Conservation (phyloP, 1,284 basidiomycete species). For the Naganishia sp. region DNA sequence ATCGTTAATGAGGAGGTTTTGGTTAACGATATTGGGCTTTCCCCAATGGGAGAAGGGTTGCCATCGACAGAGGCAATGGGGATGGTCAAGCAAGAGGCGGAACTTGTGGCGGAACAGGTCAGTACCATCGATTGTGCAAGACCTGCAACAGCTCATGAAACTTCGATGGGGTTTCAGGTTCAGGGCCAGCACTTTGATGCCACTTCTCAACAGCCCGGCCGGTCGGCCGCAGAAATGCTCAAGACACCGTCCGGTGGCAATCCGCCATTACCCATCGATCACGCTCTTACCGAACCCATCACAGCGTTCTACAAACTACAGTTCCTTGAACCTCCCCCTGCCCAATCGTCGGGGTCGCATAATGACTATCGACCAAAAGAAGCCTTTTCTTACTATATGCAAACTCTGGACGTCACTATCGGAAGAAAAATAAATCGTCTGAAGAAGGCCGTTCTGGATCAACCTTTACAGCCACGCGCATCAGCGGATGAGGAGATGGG, state of each 20-base stretch:
- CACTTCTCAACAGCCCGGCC: not conserved
- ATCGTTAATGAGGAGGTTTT: slow-evolving; percentile 25
- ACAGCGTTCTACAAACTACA: slow-evolving; percentile 55
- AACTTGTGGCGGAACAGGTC: not conserved
- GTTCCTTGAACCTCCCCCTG: slow-evolving; percentile 37
- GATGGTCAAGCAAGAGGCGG: not conserved
- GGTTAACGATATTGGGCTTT: slow-evolving; percentile 15
- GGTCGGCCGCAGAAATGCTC: slow-evolving; percentile 5
- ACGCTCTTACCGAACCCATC: slow-evolving; percentile 51
- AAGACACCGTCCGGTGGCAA: slow-evolving; percentile 12
- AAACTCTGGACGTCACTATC: slow-evolving; percentile 51
- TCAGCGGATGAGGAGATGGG: not conserved
- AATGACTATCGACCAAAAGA: slow-evolving; percentile 45
- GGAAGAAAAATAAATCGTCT: slow-evolving; percentile 47
- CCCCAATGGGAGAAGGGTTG: slow-evolving; percentile 4
- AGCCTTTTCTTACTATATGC: slow-evolving; percentile 54
- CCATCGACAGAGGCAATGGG: not conserved
- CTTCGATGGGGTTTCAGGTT: not conserved
- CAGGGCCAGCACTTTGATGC: no score
- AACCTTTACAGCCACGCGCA: not conserved
- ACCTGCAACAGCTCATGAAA: not conserved
- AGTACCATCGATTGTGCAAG: not conserved
- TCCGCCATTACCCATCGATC: slow-evolving; percentile 50
- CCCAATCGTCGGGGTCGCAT: slow-evolving; percentile 19
- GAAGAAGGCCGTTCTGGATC: slow-evolving; percentile 4